Base-by-base conservation (phyloP, 1,284 basidiomycete genomes). In the Apiotrichum gracile region DNA sequence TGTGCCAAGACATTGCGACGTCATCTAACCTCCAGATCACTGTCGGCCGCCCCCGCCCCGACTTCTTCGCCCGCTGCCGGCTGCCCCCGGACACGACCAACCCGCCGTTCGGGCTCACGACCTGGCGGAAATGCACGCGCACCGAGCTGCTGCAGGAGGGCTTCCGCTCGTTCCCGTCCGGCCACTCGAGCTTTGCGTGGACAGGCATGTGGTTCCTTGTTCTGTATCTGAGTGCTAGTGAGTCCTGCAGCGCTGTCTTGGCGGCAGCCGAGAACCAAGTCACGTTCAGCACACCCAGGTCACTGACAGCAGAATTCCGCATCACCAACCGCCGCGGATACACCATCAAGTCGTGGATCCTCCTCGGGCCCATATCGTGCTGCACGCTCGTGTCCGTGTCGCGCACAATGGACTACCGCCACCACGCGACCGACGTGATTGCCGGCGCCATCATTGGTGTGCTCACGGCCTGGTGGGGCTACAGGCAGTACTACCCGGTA, bases 161-260 rank as follows among this genome's bases (percentile, higher is more conserved):
- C 0, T 97, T 91, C 78, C 81, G 89, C 58, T 89, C 86, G 64
- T 97, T 98, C 74, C 90, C 89, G 1, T 89, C 86, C 38, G 94
- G 94, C 1, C 96, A 98, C 76, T 84, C 89, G 1, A 89, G 87
- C 65, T 73, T 75, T 47, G 66, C 66, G 17, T 75, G 70, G 70
- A 60, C 60, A 22, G 73, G 75, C 27, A 70, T 75, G 68, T 64
- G 67, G 65, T 75, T 70, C 61, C 55, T 76, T 31, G 64, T 68
- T 38, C 58, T 70, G 82, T 91, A 74, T 39, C 82, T 78, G 8
- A 54, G 61, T 8, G 63, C 67, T 12, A 73, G 71, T 71, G 54
- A 58, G 71, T 66, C 7, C 9, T 10, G 38, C 19, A 19, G 17
- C 8, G 14, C 12, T 13, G 35, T 17, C 8, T 8, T 19, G 3